Percentiles rank a stretch among this genome's conserved stretches.
Evolutionary conservation across 768 basidiomycete genomes (phyloP).

Genomic region (Tricholoma sp.): DNA sequence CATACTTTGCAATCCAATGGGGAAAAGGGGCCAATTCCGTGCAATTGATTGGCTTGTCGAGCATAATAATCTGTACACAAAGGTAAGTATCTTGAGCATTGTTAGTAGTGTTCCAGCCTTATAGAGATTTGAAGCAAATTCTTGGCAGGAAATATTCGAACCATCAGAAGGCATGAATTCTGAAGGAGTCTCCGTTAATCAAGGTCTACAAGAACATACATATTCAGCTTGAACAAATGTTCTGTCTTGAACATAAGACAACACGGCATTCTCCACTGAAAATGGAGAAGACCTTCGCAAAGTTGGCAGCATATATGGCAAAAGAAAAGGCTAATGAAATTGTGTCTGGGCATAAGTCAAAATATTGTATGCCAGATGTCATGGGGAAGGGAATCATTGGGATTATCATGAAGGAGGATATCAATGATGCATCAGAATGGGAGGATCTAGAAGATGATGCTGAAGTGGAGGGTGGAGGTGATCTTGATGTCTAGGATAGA

Average conservation of each 20-base stretch:
- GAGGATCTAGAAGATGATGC: neutral
- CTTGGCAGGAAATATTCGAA: constrained; percentile 32
- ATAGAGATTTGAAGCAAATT: constrained; percentile 17
- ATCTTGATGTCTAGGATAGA: neutral
- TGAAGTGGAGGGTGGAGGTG: neutral
- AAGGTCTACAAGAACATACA: constrained; percentile 26
- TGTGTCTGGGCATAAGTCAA: neutral
- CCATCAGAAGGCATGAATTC: constrained; percentile 23
- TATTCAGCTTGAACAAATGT: constrained; percentile 20
- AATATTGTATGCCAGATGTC: constrained; percentile 1
- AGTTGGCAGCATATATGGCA: constrained; percentile 12
- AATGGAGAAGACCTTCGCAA: constrained; percentile 21
- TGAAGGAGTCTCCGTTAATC: constrained; percentile 30
- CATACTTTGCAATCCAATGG: constrained; percentile 33
- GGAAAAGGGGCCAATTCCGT: constrained; percentile 22
- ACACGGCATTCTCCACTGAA: constrained; percentile 22
- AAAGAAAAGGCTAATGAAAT: constrained; percentile 10
- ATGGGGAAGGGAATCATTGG: constrained; percentile 3
- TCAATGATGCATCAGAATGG: neutral
- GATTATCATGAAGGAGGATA: neutral
- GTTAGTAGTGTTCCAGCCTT: neutral
- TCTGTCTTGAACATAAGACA: constrained; percentile 21
- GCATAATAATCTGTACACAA: constrained; percentile 38
- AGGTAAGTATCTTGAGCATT: constrained; percentile 20
- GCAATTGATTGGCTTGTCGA: constrained; percentile 38